These are phyloP conservation scores for Tylopilus vinaceipallidus DNA, from an alignment of 768 basidiomycete species.

Conservation along the genomic window DNA sequence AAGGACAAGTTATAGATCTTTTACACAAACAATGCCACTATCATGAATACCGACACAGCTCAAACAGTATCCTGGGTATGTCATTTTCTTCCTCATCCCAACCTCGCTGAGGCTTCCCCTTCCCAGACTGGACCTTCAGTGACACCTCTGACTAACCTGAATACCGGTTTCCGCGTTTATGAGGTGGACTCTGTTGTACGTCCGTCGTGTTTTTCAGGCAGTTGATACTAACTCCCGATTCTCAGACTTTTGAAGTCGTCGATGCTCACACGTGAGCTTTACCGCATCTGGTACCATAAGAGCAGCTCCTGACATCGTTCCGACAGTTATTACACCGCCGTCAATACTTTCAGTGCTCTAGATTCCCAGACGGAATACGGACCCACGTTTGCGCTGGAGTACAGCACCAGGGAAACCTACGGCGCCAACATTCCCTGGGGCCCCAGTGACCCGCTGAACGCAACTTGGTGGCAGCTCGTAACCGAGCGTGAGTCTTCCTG, in stretches of 20 bases:
- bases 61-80: slow-evolving; percentile 50
- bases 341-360: slow-evolving; percentile 54
- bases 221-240: slow-evolving; percentile 1
- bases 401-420: slow-evolving; percentile 67
- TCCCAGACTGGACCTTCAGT: slow-evolving; percentile 65
- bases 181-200: slow-evolving; percentile 55
- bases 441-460: slow-evolving; percentile 65
- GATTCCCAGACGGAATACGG: slow-evolving; percentile 56
- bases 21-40: slow-evolving; percentile 70
- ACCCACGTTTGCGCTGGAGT: slow-evolving; percentile 62
- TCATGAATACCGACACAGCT: slow-evolving; percentile 55
- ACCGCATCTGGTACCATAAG: neutral
- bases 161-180: slow-evolving; percentile 63
- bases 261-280: slow-evolving; percentile 70
- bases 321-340: slow-evolving; percentile 62
- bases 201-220: neutral
- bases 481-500: slow-evolving; percentile 58
- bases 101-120: slow-evolving; percentile 6
- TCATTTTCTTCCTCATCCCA: slow-evolving; percentile 7
- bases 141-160: slow-evolving; percentile 67
- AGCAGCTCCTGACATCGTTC: neutral
- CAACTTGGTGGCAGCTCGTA: slow-evolving; percentile 81
- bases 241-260: slow-evolving; percentile 71
- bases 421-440: slow-evolving; percentile 58
- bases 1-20: slow-evolving; percentile 47